phyloP scores from a whole-genome alignment of 345 rosid genomes.

The Luvunga scandens region DNA sequence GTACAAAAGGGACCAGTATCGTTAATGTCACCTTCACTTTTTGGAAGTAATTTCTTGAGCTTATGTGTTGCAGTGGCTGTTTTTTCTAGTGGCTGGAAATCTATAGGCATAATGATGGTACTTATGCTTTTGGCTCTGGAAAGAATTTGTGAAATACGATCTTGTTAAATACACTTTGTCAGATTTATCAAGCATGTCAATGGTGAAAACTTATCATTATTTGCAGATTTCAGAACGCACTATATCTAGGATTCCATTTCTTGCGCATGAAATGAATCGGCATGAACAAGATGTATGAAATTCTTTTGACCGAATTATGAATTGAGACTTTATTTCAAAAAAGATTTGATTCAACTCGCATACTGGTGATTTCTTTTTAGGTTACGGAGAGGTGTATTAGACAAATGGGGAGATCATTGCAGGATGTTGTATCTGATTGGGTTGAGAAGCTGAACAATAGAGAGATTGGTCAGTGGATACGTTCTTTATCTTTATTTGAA shows the following conservation, averaged over 20 bases:
- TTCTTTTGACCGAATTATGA: neutral
- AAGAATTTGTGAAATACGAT: neutral
- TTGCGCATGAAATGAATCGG: conserved; percentile 72
- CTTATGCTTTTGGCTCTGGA: neutral
- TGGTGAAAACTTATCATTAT: conserved; percentile 4
- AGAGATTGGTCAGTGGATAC: conserved; percentile 61
- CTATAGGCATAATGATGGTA: neutral
- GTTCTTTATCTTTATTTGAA: neutral
- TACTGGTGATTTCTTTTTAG: conserved; percentile 30
- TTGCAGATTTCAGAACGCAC: conserved; percentile 61
- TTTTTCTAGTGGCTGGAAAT: neutral
- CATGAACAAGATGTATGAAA: conserved; percentile 80
- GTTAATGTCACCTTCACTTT: neutral
- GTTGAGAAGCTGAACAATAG: conserved; percentile 52
- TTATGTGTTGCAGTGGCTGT: neutral
- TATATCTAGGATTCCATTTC: conserved; percentile 57
- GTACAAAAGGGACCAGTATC: neutral
- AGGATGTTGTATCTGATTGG: conserved; percentile 71
- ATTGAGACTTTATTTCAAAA: neutral
- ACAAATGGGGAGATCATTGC: conserved; percentile 60
- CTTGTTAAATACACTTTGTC: neutral
- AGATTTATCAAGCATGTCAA: neutral
- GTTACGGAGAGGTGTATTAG: conserved; percentile 73
- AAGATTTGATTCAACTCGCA: neutral
- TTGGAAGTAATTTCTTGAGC: neutral